These are phyloP conservation scores for Stephanodiscus minutulus DNA, from an alignment of 108 stramenopile species.

Conservation along the genomic window DNA sequence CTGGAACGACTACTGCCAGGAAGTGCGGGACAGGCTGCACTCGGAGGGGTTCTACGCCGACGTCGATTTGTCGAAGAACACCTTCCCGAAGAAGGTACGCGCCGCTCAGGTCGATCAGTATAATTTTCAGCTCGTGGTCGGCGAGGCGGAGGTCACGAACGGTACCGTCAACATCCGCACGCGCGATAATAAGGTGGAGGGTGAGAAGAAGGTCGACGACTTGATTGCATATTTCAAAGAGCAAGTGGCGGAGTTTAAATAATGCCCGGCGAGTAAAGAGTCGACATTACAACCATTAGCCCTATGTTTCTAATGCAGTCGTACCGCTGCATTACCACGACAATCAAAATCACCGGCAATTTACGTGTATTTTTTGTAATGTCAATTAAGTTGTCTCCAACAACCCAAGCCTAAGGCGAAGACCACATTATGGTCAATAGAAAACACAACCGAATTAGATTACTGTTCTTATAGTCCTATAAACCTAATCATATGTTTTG, in stretches of 20 bases:
- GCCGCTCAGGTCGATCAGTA: conserved; percentile 96
- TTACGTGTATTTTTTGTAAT: no score
- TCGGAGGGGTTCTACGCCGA: conserved; percentile 93
- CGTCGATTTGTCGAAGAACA: conserved; percentile 90
- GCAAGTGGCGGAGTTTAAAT: conserved; percentile 41
- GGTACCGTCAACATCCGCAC: conserved; percentile 93
- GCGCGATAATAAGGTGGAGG: conserved; percentile 89
- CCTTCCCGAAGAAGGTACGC: conserved; percentile 98
- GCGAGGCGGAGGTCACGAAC: conserved; percentile 86
- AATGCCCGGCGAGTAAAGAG: neutral
- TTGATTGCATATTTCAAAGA: conserved; percentile 77
- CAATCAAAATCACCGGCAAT: no score
- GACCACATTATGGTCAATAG: no score
- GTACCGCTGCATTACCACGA: no score
- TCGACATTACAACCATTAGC: no score
- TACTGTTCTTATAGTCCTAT: no score
- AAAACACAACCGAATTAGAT: no score
- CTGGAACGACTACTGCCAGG: conserved; percentile 79
- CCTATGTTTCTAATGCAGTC: no score
- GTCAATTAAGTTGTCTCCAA: no score
- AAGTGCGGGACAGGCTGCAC: conserved; percentile 86
- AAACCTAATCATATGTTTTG: no score
- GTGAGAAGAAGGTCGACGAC: conserved; percentile 90
- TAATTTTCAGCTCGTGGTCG: conserved; percentile 99
- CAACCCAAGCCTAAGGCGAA: no score